phyloP scores from a whole-genome alignment of 352 stramenopile genomes.

The Phytophthora nicotianae region DNA sequence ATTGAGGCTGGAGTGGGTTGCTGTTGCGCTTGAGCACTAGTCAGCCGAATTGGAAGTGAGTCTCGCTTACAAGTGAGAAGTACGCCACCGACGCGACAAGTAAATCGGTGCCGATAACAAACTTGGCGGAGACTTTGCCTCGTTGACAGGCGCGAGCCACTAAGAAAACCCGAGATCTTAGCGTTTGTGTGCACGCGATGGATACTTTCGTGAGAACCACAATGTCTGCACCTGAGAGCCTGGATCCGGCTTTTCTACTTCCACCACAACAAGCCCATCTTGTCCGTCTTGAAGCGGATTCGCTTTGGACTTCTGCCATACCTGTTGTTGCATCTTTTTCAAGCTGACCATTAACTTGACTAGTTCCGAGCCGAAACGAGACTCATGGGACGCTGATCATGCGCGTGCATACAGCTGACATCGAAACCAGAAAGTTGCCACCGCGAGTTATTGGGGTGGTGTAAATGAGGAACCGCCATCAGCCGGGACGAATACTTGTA shows the following conservation, averaged over 20 bases:
- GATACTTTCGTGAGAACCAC: constrained; percentile 21
- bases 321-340: constrained; percentile 23
- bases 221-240: constrained; percentile 12
- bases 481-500: not conserved
- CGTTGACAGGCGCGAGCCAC: constrained; percentile 19
- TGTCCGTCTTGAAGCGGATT: constrained; percentile 6
- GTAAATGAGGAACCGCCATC: not conserved
- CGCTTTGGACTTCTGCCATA: constrained; percentile 12
- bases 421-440: constrained; percentile 21
- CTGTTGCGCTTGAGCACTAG: constrained; percentile 21
- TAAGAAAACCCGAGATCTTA: constrained; percentile 32
- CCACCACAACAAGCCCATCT: constrained; percentile 11
- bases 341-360: constrained; percentile 26
- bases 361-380: constrained; percentile 12
- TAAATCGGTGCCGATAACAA: constrained; percentile 7
- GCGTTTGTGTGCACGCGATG: constrained; percentile 2
- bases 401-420: constrained; percentile 16
- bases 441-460: constrained; percentile 10
- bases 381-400: constrained; percentile 7
- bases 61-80: constrained; percentile 16
- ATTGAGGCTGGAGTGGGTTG: constrained; percentile 11
- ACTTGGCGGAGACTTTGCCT: constrained; percentile 10
- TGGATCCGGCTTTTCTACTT: constrained; percentile 23
- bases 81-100: constrained; percentile 15
- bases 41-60: constrained; percentile 38